phyloP scores from a whole-genome alignment of 208 protist species.

The Trypanosoma scelopori region DNA sequence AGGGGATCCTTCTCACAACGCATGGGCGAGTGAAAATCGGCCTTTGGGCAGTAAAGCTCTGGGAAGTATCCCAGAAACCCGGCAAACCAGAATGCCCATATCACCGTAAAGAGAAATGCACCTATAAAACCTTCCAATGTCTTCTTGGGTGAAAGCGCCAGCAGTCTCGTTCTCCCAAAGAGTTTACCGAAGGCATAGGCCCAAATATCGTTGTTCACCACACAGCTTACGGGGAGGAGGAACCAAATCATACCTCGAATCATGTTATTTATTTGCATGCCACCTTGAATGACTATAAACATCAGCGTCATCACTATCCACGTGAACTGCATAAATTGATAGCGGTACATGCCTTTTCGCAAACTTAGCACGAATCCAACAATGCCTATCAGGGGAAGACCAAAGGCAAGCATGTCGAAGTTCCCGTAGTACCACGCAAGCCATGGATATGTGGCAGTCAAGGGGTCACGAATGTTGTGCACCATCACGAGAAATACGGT shows the following conservation, averaged over 20 bases:
- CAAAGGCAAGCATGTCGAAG: slow-evolving; percentile 69
- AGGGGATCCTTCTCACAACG: slow-evolving; percentile 70
- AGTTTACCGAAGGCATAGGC: slow-evolving; percentile 90
- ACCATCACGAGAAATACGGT: slow-evolving; percentile 46
- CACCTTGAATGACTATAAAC: slow-evolving; percentile 64
- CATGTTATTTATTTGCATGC: slow-evolving; percentile 78
- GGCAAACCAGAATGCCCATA: slow-evolving; percentile 91
- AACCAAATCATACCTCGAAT: slow-evolving; percentile 93
- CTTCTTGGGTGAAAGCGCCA: slow-evolving; percentile 91
- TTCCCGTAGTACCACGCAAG: slow-evolving; percentile 48
- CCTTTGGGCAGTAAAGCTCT: slow-evolving; percentile 85
- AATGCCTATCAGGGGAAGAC: slow-evolving; percentile 65
- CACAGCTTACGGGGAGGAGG: slow-evolving; percentile 84
- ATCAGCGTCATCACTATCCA: slow-evolving; percentile 89
- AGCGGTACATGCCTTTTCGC: slow-evolving; percentile 85
- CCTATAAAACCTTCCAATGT: slow-evolving; percentile 92
- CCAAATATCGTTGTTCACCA: slow-evolving; percentile 92
- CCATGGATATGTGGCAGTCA: slow-evolving; percentile 60
- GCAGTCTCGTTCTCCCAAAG: slow-evolving; percentile 83
- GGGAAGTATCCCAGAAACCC: slow-evolving; percentile 87
- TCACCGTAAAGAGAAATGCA: slow-evolving; percentile 86
- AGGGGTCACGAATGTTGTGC: slow-evolving; percentile 49
- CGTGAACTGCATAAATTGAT: slow-evolving; percentile 91
- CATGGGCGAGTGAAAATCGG: slow-evolving; percentile 53
- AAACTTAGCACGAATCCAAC: slow-evolving; percentile 88